These are phyloP conservation scores for Pichia sp. DNA, from an alignment of 1,139 yeast genomes.

Conservation along the genomic window DNA sequence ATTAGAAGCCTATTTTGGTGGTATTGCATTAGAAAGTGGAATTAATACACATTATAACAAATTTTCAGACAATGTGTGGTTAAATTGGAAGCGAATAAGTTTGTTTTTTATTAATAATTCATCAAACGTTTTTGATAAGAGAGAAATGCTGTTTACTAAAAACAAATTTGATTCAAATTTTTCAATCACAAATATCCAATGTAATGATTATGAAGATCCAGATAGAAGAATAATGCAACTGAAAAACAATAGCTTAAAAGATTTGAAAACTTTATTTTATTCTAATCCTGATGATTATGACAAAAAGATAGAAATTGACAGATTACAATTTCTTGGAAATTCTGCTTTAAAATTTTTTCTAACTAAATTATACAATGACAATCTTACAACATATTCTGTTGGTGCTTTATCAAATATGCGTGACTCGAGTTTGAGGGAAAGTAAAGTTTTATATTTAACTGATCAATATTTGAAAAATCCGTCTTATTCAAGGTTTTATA, in stretches of 20 bases:
- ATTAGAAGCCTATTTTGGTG: conserved; percentile 7
- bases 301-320: background rate
- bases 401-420: background rate
- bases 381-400: background rate
- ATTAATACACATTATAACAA: background rate
- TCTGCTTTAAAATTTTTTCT: conserved; percentile 3
- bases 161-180: background rate
- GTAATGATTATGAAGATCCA: background rate
- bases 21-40: conserved; percentile 1
- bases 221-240: background rate
- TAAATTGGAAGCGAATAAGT: background rate
- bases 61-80: background rate
- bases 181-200: background rate
- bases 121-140: background rate
- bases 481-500: background rate
- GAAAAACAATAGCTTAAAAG: background rate
- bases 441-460: background rate
- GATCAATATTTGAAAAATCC: background rate
- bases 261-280: background rate
- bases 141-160: background rate
- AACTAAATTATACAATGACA: conserved; percentile 2
- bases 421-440: background rate
- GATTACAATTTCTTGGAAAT: conserved; percentile 1
- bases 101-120: background rate
- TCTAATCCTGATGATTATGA: background rate